phyloP scores from a whole-genome alignment of 352 stramenopile genomes.

The Phytopythium boreale region DNA sequence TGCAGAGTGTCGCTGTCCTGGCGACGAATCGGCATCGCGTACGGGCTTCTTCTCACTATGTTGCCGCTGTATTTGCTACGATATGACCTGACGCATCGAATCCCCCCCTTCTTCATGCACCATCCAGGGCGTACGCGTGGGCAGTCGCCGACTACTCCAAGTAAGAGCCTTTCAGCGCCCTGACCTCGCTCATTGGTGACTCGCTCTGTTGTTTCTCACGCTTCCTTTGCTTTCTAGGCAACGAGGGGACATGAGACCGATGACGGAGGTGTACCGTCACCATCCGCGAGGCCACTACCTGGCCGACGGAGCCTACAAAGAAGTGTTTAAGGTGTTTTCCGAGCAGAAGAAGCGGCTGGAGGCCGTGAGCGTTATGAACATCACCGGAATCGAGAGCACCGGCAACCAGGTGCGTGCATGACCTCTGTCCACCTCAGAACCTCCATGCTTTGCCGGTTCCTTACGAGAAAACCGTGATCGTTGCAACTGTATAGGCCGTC shows the following conservation, averaged over 20 bases:
- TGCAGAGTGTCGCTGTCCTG: slow-evolving; percentile 44
- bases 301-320: slow-evolving; percentile 84
- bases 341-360: slow-evolving; percentile 54
- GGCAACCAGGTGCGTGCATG: slow-evolving; percentile 76
- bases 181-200: neutral
- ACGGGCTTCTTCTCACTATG: slow-evolving; percentile 5
- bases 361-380: slow-evolving; percentile 91
- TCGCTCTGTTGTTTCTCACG: slow-evolving; percentile 4
- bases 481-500: slow-evolving; percentile 61
- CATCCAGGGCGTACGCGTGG: slow-evolving; percentile 46
- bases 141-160: slow-evolving; percentile 45
- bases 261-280: slow-evolving; percentile 39
- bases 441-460: neutral
- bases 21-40: slow-evolving; percentile 42
- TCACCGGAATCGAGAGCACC: slow-evolving; percentile 80
- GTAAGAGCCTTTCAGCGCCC: slow-evolving; percentile 16
- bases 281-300: slow-evolving; percentile 77
- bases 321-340: slow-evolving; percentile 86
- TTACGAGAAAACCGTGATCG: neutral
- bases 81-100: neutral
- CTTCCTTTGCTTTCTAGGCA: slow-evolving; percentile 25
- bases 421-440: neutral
- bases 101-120: neutral
- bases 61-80: no score
- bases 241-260: slow-evolving; percentile 26